A percentile compares a stretch with the other conserved stretches of the same genome.
phyloP scores from a whole-genome alignment of 2,329 filamentous ascomycete species.

The Didymella pinodella region DNA sequence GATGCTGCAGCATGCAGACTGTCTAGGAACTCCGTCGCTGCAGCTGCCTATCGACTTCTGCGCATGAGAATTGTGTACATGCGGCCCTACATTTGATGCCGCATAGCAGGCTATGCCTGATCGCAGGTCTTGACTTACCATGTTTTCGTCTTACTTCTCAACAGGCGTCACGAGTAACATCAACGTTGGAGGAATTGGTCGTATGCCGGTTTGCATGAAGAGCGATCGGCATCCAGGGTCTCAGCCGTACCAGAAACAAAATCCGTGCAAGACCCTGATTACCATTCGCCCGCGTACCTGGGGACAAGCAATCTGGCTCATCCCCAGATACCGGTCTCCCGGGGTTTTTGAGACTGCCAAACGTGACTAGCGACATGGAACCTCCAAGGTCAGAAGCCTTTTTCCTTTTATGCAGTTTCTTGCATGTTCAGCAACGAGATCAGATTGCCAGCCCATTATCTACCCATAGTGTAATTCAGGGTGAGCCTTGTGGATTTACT shows the following conservation, averaged over 20 bases:
- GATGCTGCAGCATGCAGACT: conserved; percentile 6
- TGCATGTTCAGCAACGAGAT: neutral
- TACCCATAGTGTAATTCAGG: neutral
- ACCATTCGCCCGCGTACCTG: neutral
- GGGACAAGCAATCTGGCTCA: neutral
- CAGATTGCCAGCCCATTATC: neutral
- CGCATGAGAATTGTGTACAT: neutral
- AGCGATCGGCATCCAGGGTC: conserved; percentile 3
- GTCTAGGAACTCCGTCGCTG: neutral
- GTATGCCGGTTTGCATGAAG: neutral
- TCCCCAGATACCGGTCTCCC: neutral
- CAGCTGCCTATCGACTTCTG: neutral
- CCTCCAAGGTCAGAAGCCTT: neutral
- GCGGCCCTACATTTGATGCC: neutral
- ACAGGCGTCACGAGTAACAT: neutral
- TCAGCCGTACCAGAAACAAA: conserved; percentile 12
- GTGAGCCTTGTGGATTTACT: neutral
- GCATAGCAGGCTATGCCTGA: no score
- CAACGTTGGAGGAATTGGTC: neutral
- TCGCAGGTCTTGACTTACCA: neutral
- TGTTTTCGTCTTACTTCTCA: neutral
- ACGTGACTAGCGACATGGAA: neutral
- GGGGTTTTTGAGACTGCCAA: neutral
- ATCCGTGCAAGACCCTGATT: conserved; percentile 9
- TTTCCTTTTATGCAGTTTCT: no score